phyloP scores from a whole-genome alignment of 75 land plant species.

The Cupressus sempervirens region DNA sequence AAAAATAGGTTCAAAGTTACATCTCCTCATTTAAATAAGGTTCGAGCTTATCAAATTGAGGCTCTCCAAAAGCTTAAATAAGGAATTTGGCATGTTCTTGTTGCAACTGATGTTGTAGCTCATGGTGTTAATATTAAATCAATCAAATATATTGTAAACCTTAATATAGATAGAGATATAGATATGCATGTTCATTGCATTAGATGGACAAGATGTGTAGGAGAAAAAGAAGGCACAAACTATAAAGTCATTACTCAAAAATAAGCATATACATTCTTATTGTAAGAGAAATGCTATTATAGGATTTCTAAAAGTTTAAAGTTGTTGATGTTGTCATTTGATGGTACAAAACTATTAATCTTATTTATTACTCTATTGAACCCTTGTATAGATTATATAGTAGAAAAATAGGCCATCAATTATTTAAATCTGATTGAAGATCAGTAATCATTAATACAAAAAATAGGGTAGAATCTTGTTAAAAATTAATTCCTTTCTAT shows the following conservation, averaged over 20 bases:
- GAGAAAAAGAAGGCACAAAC: slow-evolving; percentile 95
- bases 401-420: too few relatives aligned
- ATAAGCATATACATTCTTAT: too few relatives aligned
- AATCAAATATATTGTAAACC: slow-evolving; percentile 92
- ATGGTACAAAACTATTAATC: too few relatives aligned
- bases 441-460: too few relatives aligned
- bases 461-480: too few relatives aligned
- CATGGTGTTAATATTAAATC: slow-evolving; percentile 98
- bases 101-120: slow-evolving; percentile 99
- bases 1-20: slow-evolving; percentile 78
- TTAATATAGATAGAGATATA: slow-evolving; percentile 94
- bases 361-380: too few relatives aligned
- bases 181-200: slow-evolving; percentile 98
- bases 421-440: too few relatives aligned
- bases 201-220: slow-evolving; percentile 98
- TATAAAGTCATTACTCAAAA: slow-evolving; percentile 87
- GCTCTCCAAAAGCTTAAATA: slow-evolving; percentile 82
- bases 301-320: too few relatives aligned
- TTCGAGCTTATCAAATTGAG: slow-evolving; percentile 94
- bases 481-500: too few relatives aligned
- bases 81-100: slow-evolving; percentile 82
- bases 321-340: too few relatives aligned
- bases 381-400: too few relatives aligned
- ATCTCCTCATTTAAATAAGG: slow-evolving; percentile 96
- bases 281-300: too few relatives aligned